phyloP scores from a whole-genome alignment of 2,329 filamentous ascomycete species.

The Sclerotinia nivalis region DNA sequence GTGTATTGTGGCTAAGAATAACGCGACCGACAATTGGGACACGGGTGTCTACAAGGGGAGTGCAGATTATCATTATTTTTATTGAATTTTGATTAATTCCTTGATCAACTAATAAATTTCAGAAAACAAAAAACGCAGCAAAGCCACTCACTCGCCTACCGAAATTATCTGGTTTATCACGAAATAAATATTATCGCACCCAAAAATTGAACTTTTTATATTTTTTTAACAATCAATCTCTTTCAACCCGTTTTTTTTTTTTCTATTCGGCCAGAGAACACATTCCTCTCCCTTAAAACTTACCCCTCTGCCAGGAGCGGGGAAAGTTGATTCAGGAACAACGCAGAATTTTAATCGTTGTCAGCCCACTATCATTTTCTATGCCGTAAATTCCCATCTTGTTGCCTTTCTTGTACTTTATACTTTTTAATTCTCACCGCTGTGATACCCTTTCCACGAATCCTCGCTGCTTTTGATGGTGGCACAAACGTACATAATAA shows the following conservation, averaged over 20 bases:
- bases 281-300: background rate
- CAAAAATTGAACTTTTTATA: background rate
- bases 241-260: background rate
- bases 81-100: background rate
- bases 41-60: background rate
- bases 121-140: background rate
- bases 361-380: constrained; percentile 4
- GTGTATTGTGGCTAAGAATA: background rate
- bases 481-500: constrained; percentile 13
- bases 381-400: background rate
- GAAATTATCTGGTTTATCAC: background rate
- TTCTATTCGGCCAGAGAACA: background rate
- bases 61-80: constrained; percentile 2
- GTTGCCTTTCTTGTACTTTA: constrained; percentile 7
- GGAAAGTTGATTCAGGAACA: constrained; percentile 14
- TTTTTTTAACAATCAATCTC: background rate
- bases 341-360: constrained; percentile 10
- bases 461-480: constrained; percentile 21
- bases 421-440: constrained; percentile 18
- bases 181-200: background rate
- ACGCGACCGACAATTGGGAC: background rate
- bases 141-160: background rate
- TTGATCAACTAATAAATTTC: background rate
- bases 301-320: constrained; percentile 9
- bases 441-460: constrained; percentile 1